Percentiles rank a stretch among this genome's conserved stretches.
These are phyloP conservation scores for Endoconidiophora laricicola DNA, from an alignment of 2,329 filamentous ascomycete genomes.

Conservation along the genomic window DNA sequence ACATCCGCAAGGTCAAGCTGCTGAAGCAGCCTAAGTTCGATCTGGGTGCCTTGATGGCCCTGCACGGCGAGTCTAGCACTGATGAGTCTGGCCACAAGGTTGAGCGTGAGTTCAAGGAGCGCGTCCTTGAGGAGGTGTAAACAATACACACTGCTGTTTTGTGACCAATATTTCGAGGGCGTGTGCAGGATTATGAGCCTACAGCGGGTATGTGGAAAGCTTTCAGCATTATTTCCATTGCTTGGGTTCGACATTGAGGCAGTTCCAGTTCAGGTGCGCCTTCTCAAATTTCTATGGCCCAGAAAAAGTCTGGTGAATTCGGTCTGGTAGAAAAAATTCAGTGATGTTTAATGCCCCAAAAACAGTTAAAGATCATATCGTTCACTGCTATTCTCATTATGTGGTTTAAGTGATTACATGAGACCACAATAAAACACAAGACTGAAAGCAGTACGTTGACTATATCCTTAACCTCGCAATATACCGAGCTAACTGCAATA, in stretches of 20 bases:
- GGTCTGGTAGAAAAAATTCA: conserved; percentile 14
- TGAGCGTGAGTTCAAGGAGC: conserved; percentile 99
- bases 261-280: conserved; percentile 2
- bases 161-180: conserved; percentile 12
- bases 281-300: conserved; percentile 12
- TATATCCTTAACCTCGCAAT: too few relatives aligned
- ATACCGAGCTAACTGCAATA: too few relatives aligned
- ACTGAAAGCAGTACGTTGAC: too few relatives aligned
- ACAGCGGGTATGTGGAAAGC: conserved; percentile 11
- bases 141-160: conserved; percentile 17
- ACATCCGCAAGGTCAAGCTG: conserved; percentile 99
- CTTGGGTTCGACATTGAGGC: conserved; percentile 11
- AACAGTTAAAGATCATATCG: conserved; percentile 10
- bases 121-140: conserved; percentile 87
- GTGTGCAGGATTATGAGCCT: conserved; percentile 11
- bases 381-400: background rate
- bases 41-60: conserved; percentile 82
- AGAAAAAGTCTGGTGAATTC: conserved; percentile 14
- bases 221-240: conserved; percentile 10
- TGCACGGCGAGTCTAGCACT: conserved; percentile 92
- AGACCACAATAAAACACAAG: too few relatives aligned
- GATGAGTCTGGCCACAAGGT: conserved; percentile 98
- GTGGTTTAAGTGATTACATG: too few relatives aligned
- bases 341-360: conserved; percentile 14
- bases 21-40: conserved; percentile 99